phyloP scores from a whole-genome alignment of 2,329 filamentous ascomycete genomes.

The Leptoxyphium fumago region DNA sequence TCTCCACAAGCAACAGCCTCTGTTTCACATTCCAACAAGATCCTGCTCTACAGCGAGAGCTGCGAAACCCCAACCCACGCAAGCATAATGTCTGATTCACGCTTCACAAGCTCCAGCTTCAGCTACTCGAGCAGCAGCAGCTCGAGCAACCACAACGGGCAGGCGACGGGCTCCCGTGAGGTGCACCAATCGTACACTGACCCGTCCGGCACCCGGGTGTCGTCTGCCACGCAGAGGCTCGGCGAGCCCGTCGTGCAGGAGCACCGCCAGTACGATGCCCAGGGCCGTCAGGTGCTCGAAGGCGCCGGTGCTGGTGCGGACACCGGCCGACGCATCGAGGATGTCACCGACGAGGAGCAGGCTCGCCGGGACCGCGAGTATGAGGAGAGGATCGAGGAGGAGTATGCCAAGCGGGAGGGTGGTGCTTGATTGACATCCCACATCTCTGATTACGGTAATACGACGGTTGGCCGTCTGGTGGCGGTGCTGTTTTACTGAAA shows the following conservation, averaged over 20 bases:
- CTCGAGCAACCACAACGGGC: constrained; percentile 8
- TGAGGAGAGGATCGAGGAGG: constrained; percentile 17
- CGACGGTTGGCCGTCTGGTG: too few species aligned
- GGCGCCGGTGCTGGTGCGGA: constrained; percentile 1
- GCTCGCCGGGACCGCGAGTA: constrained; percentile 11
- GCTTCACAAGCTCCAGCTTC: constrained; percentile 1
- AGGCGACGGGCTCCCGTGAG: constrained; percentile 11
- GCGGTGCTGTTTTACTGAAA: too few species aligned
- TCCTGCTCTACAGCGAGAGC: too few species aligned
- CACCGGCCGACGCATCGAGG: constrained; percentile 11
- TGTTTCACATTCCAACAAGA: too few species aligned
- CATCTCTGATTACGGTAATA: background rate
- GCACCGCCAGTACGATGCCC: constrained; percentile 15
- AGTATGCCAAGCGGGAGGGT: constrained; percentile 21
- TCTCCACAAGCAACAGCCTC: too few species aligned
- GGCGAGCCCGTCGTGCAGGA: constrained; percentile 16
- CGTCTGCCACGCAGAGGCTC: constrained; percentile 15
- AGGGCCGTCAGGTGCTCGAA: constrained; percentile 15
- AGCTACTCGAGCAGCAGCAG: constrained; percentile 10
- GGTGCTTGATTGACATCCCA: constrained; percentile 10
- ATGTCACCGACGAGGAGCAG: constrained; percentile 14
- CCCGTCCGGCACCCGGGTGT: constrained; percentile 14
- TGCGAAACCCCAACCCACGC: too few species aligned
- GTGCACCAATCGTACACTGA: constrained; percentile 13
- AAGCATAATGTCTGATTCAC: background rate